Evolutionary conservation across 176 grass and related monocot species (phyloP).

Genomic region (Eleusine indica): DNA sequence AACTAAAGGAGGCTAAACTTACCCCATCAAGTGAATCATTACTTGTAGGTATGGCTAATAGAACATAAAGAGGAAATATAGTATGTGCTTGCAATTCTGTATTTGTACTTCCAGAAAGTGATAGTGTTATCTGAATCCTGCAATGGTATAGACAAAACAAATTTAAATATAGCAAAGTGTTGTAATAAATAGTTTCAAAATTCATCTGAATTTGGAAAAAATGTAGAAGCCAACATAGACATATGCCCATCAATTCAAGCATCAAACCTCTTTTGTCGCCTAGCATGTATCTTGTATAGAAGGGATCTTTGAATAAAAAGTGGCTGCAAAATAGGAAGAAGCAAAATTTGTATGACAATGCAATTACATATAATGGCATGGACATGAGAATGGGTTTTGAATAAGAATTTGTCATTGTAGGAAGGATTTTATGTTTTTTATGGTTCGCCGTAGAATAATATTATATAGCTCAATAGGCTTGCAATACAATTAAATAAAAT

Average conservation of each 20-base stretch:
- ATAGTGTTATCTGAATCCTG: conserved; percentile 88
- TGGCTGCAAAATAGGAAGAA: conserved; percentile 56
- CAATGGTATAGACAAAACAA: conserved; percentile 38
- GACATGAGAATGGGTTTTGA: conserved; percentile 15
- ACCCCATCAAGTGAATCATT: too few species aligned
- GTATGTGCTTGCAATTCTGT: conserved; percentile 51
- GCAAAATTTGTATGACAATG: conserved; percentile 34
- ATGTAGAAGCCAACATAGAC: neutral
- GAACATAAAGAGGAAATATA: too few species aligned
- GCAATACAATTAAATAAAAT: conserved; percentile 70
- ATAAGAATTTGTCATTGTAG: neutral
- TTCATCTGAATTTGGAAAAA: neutral
- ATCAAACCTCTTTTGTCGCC: conserved; percentile 77
- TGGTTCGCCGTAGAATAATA: conserved; percentile 77
- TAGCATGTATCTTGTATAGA: conserved; percentile 85
- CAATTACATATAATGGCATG: conserved; percentile 37
- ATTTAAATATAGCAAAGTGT: neutral
- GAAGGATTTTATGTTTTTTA: conserved; percentile 69
- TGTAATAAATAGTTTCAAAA: conserved; percentile 20
- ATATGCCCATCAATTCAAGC: neutral
- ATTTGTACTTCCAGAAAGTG: conserved; percentile 70
- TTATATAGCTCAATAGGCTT: conserved; percentile 95
- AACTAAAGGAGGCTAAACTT: too few species aligned
- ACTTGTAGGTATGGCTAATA: too few species aligned
- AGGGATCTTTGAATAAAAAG: conserved; percentile 90